Conservation (phyloP, 441 rosid species). For the Jatropha multifida region DNA sequence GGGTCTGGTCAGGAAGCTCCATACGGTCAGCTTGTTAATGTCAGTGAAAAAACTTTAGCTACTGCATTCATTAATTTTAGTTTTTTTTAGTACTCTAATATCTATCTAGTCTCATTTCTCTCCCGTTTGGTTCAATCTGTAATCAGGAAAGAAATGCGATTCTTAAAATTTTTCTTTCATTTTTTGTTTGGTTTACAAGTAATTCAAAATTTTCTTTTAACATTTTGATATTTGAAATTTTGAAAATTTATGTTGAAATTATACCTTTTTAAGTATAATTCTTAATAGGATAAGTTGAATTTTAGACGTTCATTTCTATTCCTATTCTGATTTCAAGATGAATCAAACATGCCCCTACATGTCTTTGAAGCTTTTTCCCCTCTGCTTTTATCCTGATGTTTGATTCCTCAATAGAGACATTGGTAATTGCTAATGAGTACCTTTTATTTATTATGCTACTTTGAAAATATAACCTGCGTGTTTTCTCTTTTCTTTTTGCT, state of each 20-base stretch:
- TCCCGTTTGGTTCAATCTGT: neutral
- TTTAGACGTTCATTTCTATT: no score
- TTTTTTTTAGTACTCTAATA: neutral
- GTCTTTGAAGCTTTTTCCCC: no score
- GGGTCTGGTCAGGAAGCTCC: constrained; percentile 74
- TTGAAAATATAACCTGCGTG: neutral
- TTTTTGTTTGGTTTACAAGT: no score
- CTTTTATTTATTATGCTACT: neutral
- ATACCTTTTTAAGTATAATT: no score
- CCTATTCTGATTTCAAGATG: no score
- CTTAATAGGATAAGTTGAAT: no score
- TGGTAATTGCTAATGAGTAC: neutral
- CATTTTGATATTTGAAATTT: no score
- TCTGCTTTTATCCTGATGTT: neutral
- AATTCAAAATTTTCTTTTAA: no score
- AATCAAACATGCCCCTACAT: no score
- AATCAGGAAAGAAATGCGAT: no score
- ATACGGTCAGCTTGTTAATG: constrained; percentile 70
- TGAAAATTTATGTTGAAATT: no score
- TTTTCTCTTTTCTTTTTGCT: neutral
- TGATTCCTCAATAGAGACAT: neutral
- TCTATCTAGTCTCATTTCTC: neutral
- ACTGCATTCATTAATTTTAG: neutral
- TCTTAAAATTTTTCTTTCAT: no score
- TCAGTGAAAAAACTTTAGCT: constrained; percentile 26